Evolutionary conservation across 2,329 filamentous ascomycete genomes (phyloP), one percentile per base, ranked within the genome.

Genomic region (Alternaria sp.): DNA sequence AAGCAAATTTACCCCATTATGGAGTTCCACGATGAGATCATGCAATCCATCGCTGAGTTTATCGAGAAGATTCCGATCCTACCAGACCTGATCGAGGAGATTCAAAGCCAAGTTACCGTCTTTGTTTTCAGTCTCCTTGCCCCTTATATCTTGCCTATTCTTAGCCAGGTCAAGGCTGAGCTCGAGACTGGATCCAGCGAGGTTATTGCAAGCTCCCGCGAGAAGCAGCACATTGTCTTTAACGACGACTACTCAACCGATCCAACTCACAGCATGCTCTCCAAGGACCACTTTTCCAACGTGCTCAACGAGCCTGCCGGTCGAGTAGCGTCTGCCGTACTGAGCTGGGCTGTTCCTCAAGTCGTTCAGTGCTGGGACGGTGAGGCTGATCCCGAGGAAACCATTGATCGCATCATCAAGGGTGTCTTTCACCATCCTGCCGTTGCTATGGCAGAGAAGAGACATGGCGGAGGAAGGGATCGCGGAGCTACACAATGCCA

Each of bases 201-300:
- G 78, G 91, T 97, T 72, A 97, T 97, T 66, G 85, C 92, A 71
- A 93, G 90, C 82, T 94, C 92, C 77, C 86, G 90, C 77, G 87
- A 90, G 54, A 90, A 97, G 82, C 93, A 97, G 81, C 88, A 91
- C 72, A 86, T 96, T 68, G 93, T 97, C 51, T 97, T 97, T 79
- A 81, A 91, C 45, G 89, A 97, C 67, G 90, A 96, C 73, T 64
- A 86, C 53, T 91, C 83, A 64, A 89, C 88, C 20, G 90, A 97
- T 73, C 94, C 94, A 0, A 97, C 94, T 2, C 94, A 97, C 82
- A 96, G 92, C 20, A 97, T 97, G 94, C 83, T 97, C 54, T 93
- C 93, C 60, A 97, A 97, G 82, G 94, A 97, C 73, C 94, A 97
- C 80, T 97, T 97, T 79, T 92, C 90, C 65, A 96, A 96, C 74